Evolutionary conservation across 1,284 basidiomycete genomes (phyloP).

Genomic region (Ceratobasidium sp.): DNA sequence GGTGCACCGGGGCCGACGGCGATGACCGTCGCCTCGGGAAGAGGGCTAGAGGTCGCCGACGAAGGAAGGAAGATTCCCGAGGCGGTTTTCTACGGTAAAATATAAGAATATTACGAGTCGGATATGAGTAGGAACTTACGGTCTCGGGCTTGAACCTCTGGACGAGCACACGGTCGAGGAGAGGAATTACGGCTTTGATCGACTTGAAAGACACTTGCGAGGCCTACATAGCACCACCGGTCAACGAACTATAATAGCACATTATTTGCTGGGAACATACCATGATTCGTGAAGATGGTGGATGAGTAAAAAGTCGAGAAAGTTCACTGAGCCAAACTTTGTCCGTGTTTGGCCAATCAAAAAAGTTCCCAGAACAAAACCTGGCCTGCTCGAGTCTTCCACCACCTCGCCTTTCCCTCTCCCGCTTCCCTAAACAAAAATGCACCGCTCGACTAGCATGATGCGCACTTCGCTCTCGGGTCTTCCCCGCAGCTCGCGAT

Average conservation of each 20-base stretch:
- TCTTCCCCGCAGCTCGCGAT: constrained; percentile 55
- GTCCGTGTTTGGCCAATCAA: constrained; percentile 34
- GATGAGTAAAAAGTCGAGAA: constrained; percentile 19
- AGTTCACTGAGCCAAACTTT: constrained; percentile 29
- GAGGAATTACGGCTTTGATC: constrained; percentile 88
- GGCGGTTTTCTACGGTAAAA: constrained; percentile 79
- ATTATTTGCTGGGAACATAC: constrained; percentile 6
- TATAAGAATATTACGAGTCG: constrained; percentile 9
- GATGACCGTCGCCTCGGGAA: constrained; percentile 96
- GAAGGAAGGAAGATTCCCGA: constrained; percentile 92
- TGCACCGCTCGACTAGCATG: constrained; percentile 49
- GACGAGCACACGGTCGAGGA: constrained; percentile 95
- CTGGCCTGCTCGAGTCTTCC: constrained; percentile 16
- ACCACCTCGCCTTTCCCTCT: constrained; percentile 10
- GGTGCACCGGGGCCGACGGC: constrained; percentile 92
- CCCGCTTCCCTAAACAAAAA: constrained; percentile 17
- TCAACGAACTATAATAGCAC: too few species aligned
- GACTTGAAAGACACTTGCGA: constrained; percentile 79
- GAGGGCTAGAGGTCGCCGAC: constrained; percentile 77
- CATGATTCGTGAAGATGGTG: constrained; percentile 39
- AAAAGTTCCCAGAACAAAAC: constrained; percentile 37
- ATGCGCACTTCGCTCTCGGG: constrained; percentile 52
- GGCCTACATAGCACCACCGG: too few species aligned
- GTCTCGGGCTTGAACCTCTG: constrained; percentile 95
- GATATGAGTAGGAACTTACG: constrained; percentile 57